Evolutionary conservation across 805 yeast genomes (phyloP).

Genomic region (Sugiyamaella marilandica): DNA sequence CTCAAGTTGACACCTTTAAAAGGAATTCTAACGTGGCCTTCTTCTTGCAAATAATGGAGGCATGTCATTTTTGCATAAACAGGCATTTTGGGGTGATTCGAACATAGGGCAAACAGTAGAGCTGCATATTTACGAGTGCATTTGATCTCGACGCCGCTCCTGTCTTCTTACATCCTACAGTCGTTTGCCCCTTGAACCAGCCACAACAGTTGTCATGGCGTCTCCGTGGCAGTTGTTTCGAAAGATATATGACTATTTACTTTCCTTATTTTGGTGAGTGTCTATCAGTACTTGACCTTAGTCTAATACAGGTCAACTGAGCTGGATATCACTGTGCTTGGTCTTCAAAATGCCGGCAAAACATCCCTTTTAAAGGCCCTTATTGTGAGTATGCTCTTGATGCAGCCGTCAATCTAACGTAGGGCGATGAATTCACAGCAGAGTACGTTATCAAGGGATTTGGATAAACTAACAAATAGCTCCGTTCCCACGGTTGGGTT

Average conservation of each 20-base stretch:
- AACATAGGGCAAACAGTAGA: not conserved
- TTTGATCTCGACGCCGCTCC: not conserved
- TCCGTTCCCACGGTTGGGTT: slow-evolving; percentile 39
- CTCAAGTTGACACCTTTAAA: no score
- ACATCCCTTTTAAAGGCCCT: slow-evolving; percentile 33
- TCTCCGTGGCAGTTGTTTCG: slow-evolving; percentile 22
- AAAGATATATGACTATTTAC: slow-evolving; percentile 27
- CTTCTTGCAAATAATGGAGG: no score
- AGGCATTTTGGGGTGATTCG: no score
- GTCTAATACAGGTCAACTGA: slow-evolving; percentile 24
- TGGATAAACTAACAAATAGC: slow-evolving; percentile 9
- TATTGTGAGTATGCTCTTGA: slow-evolving; percentile 22
- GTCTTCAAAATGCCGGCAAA: slow-evolving; percentile 38
- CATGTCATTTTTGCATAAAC: no score
- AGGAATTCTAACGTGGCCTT: no score
- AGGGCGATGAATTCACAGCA: slow-evolving; percentile 32
- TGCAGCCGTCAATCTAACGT: not conserved
- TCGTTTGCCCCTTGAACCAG: not conserved
- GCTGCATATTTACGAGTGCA: not conserved
- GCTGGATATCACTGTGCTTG: slow-evolving; percentile 35
- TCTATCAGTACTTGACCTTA: not conserved
- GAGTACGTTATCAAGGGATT: slow-evolving; percentile 23
- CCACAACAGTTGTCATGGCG: not conserved
- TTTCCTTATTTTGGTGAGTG: slow-evolving; percentile 32
- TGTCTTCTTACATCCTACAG: not conserved